These are phyloP conservation scores for Colletotrichum viniferum DNA, from an alignment of 2,329 filamentous ascomycete genomes.

Conservation along the genomic window DNA sequence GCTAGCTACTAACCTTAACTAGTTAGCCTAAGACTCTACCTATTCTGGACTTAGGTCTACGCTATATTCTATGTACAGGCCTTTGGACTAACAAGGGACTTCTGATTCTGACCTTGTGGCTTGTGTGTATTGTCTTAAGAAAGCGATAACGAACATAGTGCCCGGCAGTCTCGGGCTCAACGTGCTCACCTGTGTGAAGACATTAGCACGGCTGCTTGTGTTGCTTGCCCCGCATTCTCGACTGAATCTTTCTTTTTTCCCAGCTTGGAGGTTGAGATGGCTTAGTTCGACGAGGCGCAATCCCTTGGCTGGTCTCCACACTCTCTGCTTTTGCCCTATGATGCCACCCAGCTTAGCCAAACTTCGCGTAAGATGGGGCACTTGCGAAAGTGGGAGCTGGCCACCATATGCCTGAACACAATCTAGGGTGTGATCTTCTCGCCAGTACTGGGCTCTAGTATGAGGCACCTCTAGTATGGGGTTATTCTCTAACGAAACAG, in stretches of 20 bases:
- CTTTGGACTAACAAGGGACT: too few species aligned
- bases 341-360: background rate
- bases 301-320: background rate
- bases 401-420: rapidly evolving
- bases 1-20: too few species aligned
- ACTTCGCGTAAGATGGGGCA: background rate
- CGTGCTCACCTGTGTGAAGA: background rate
- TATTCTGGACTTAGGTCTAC: too few species aligned
- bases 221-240: background rate
- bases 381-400: background rate
- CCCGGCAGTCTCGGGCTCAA: background rate
- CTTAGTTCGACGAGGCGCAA: background rate
- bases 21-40: too few species aligned
- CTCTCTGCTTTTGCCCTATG: background rate
- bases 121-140: too few species aligned
- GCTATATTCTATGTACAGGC: too few species aligned
- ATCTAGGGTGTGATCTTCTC: too few species aligned
- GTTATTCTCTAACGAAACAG: too few species aligned
- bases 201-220: background rate
- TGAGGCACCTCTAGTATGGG: too few species aligned
- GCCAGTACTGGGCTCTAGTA: too few species aligned
- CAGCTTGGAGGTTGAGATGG: background rate
- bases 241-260: rapidly evolving
- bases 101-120: too few species aligned
- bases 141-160: background rate